A percentile compares a stretch with the other conserved stretches of the same genome.
These are phyloP conservation scores for Seiridium unicorne DNA, from an alignment of 2,329 filamentous ascomycete genomes.

Conservation along the genomic window DNA sequence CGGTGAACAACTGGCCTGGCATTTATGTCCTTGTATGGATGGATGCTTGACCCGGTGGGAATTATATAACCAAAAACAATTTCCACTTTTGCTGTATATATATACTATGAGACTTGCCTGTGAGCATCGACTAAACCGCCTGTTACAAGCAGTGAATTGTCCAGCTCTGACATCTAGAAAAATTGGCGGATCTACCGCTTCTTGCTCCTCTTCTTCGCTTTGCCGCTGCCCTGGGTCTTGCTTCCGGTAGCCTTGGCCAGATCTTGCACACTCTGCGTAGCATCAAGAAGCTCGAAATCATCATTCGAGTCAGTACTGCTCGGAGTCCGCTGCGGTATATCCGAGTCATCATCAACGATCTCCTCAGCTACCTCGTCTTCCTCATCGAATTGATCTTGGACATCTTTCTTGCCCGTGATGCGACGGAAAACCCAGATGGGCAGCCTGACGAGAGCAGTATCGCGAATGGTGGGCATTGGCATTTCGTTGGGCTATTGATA, in stretches of 20 bases:
- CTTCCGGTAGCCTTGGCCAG: constrained; percentile 46
- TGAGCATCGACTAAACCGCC: too few species aligned
- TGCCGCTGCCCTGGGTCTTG: constrained; percentile 39
- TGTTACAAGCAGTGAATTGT: too few species aligned
- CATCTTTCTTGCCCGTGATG: constrained; percentile 35
- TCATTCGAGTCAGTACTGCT: constrained; percentile 58
- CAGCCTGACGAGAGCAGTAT: constrained; percentile 80
- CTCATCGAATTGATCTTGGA: constrained; percentile 30
- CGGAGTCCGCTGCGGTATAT: constrained; percentile 49
- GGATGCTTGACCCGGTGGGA: too few species aligned
- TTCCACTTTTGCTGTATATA: too few species aligned
- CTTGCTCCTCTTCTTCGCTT: constrained; percentile 50
- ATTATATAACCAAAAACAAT: too few species aligned
- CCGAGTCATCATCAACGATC: constrained; percentile 42
- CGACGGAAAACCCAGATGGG: constrained; percentile 72
- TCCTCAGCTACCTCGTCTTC: constrained; percentile 35
- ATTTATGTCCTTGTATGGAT: too few species aligned
- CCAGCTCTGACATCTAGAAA: neutral
- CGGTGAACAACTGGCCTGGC: too few species aligned
- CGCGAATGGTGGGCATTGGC: constrained; percentile 68
- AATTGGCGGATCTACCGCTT: constrained; percentile 39
- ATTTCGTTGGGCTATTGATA: constrained; percentile 71
- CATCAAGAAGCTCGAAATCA: constrained; percentile 63
- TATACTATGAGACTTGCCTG: too few species aligned
- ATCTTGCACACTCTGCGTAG: constrained; percentile 49